Evolutionary conservation across 371 early-diverging fungal species (phyloP), one percentile per base, ranked within the genome.

Genomic region (Rhizopus delemar): DNA sequence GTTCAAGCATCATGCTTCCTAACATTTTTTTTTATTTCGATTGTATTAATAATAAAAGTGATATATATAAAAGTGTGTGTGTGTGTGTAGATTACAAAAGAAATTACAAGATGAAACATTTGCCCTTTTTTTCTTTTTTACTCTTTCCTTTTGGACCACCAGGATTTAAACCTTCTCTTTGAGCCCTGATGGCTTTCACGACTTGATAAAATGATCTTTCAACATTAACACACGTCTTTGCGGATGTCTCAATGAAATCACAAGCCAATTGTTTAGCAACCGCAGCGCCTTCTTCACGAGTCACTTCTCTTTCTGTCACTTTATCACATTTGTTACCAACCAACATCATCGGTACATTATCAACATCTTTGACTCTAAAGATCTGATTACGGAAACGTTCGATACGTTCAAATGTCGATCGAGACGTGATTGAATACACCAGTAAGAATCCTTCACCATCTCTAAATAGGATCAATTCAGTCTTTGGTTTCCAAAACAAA

Each of bases 291-390:
- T 92, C 91, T 72, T 86, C 84, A 58, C 80, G 78, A 22, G 83
- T 80, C 15, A 93, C 90, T 65, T 88, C 88, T 52, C 91, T 77
- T 68, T 93, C 86, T 41, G 82, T 81, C 31, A 84, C 82, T 70
- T 89, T 83, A 71, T 94, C 94, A 59, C 86, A 87, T 72, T 95
- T 95, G 82, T 96, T 96, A 49, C 95, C 97, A 13, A 97, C 90
- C 33, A 97, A 75, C 75, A 94, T 87, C 73, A 94, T 80, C 2
- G 94, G 93, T 39, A 90, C 85, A 66, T 87, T 82, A 43, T 89
- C 86, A 60, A 81, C 78, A 67, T 92, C 93, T 65, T 93, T 93
- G 7, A 93, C 93, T 46, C 92, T 83, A 61, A 81, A 77, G 54
- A 93, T 92, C 70, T 93, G 93, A 53, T 90, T 86, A 49, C 84